A percentile compares a stretch with the other conserved stretches of the same genome.
These are phyloP conservation scores for Hymenoscyphus repandus DNA, from an alignment of 2,329 filamentous ascomycete genomes.

Conservation along the genomic window DNA sequence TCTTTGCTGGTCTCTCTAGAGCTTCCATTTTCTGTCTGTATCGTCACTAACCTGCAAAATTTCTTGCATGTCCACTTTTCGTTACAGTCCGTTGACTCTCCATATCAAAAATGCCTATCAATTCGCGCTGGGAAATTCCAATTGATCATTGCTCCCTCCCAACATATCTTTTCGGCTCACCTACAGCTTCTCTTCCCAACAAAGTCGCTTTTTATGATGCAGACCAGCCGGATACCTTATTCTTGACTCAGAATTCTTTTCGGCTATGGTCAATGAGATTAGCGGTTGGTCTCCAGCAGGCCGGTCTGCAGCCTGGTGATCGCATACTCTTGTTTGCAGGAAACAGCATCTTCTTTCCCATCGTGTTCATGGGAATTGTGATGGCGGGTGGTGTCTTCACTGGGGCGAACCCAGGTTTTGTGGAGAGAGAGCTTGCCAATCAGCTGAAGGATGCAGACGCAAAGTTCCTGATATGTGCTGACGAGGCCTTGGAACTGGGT, in stretches of 20 bases:
- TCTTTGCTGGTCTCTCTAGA: too few species aligned
- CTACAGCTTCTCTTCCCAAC: constrained; percentile 39
- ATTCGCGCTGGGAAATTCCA: constrained; percentile 21
- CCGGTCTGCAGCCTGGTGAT: constrained; percentile 62
- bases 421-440: constrained; percentile 66
- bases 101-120: constrained; percentile 16
- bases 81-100: background rate
- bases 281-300: constrained; percentile 59
- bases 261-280: constrained; percentile 68
- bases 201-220: constrained; percentile 56
- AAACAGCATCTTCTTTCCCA: constrained; percentile 69
- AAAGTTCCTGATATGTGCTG: constrained; percentile 60
- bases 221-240: constrained; percentile 59
- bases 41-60: too few species aligned
- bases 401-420: constrained; percentile 67
- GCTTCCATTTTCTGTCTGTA: too few species aligned
- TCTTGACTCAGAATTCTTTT: constrained; percentile 58
- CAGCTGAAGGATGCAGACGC: constrained; percentile 70
- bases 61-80: too few species aligned
- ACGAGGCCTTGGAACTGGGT: constrained; percentile 54
- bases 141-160: constrained; percentile 41
- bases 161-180: constrained; percentile 50
- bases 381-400: constrained; percentile 78
- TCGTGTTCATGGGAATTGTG: constrained; percentile 64
- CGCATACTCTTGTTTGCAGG: constrained; percentile 68